Conservation (phyloP, 108 stramenopile species). For the Stephanodiscus minutulus region DNA sequence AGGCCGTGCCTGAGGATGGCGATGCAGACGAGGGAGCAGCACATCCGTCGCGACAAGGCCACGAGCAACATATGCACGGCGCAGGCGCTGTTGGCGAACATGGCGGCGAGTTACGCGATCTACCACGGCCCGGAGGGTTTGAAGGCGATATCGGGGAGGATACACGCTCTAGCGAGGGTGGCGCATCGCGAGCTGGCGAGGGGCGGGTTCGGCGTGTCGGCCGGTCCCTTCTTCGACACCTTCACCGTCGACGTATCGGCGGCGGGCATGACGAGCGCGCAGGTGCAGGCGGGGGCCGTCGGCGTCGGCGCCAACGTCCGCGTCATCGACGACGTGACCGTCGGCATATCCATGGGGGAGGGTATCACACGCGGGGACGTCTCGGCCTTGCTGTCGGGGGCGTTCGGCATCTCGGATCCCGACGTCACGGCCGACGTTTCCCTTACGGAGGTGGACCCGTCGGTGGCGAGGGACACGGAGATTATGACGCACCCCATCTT, state of each 20-base stretch:
- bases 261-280: slow-evolving; percentile 74
- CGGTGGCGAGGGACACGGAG: slow-evolving; percentile 68
- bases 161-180: slow-evolving; percentile 85
- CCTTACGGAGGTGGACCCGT: slow-evolving; percentile 63
- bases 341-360: slow-evolving; percentile 96
- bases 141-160: slow-evolving; percentile 82
- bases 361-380: slow-evolving; percentile 89
- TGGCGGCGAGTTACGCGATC: slow-evolving; percentile 98
- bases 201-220: slow-evolving; percentile 71
- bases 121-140: slow-evolving; percentile 99
- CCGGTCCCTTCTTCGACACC: slow-evolving; percentile 93
- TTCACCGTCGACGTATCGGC: slow-evolving; percentile 80
- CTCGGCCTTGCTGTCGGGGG: slow-evolving; percentile 60
- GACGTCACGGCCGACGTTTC: slow-evolving; percentile 79
- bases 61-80: slow-evolving; percentile 99
- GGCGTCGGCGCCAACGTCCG: slow-evolving; percentile 91
- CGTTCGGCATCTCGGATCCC: slow-evolving; percentile 70
- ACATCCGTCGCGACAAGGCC: slow-evolving; percentile 99
- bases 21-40: slow-evolving; percentile 99
- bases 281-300: slow-evolving; percentile 78
- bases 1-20: slow-evolving; percentile 98
- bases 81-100: slow-evolving; percentile 98
- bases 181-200: slow-evolving; percentile 79
- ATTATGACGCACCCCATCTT: slow-evolving; percentile 97
- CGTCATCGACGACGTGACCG: slow-evolving; percentile 82